Conservation (phyloP, 2,329 filamentous ascomycete genomes). For the Fusarium mundagurra region DNA sequence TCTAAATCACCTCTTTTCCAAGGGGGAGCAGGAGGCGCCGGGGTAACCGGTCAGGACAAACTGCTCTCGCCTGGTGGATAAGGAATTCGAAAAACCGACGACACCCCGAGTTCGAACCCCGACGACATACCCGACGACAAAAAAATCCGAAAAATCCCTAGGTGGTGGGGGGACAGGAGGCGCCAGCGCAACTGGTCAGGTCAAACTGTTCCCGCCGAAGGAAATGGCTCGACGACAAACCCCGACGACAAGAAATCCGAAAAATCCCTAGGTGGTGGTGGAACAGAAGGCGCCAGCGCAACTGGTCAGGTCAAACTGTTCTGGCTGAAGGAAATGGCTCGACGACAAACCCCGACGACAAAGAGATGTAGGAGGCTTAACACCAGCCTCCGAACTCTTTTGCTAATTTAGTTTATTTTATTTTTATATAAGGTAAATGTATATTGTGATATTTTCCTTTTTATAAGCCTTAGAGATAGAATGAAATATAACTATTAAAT, state of each 20-base stretch:
- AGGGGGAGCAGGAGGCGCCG: constrained; percentile 39
- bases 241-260: constrained; percentile 9
- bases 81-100: not conserved
- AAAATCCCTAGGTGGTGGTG: not conserved
- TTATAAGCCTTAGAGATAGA: not conserved
- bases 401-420: constrained; percentile 6
- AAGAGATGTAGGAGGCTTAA: constrained; percentile 41
- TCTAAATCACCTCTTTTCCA: not conserved
- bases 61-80: constrained; percentile 32
- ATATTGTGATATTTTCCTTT: not conserved
- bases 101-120: constrained; percentile 30
- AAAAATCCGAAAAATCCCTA: not conserved
- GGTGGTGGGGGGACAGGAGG: constrained; percentile 15
- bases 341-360: constrained; percentile 18
- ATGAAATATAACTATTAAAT: fast-evolving
- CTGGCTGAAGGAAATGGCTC: constrained; percentile 14
- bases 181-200: constrained; percentile 43
- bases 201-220: constrained; percentile 38
- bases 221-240: constrained; percentile 10
- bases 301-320: constrained; percentile 44
- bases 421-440: not conserved
- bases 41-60: constrained; percentile 45
- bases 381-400: constrained; percentile 44
- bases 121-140: not conserved
- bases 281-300: constrained; percentile 36